Evolutionary conservation across 306 rosid species (phyloP).

Genomic region (Gleditsia sinensis): DNA sequence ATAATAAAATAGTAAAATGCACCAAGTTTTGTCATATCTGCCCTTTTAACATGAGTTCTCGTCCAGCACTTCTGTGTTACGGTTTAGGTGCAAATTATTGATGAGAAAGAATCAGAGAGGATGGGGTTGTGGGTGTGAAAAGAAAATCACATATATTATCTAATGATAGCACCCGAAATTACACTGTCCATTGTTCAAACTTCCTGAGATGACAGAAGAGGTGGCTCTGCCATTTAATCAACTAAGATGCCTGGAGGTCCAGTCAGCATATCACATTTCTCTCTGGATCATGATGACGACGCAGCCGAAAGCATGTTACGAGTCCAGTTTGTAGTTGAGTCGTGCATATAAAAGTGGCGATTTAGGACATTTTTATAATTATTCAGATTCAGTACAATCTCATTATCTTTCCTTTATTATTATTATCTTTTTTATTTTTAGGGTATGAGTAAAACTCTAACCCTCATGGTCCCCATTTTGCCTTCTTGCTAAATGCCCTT

Average conservation of each 20-base stretch:
- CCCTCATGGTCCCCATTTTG: background rate
- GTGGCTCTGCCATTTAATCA: background rate
- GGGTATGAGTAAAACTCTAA: background rate
- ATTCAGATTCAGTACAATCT: background rate
- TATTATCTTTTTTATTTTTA: background rate
- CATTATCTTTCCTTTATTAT: background rate
- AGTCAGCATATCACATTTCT: background rate
- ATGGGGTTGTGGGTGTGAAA: background rate
- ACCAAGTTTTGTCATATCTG: constrained; percentile 37
- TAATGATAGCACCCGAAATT: background rate
- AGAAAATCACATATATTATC: background rate
- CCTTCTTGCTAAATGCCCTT: background rate
- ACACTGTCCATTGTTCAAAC: no score
- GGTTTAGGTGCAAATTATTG: background rate
- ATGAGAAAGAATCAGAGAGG: background rate
- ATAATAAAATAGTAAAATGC: constrained; percentile 29
- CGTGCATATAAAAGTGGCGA: background rate
- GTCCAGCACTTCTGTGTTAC: constrained; percentile 8
- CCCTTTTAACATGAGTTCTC: background rate
- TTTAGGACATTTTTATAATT: background rate
- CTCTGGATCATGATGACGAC: background rate
- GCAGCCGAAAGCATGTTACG: background rate
- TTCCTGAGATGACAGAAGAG: background rate
- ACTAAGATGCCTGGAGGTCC: background rate
- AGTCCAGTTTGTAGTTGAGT: background rate